Evolutionary conservation across 257 asterid species (phyloP).

Genomic region (Capsicum rhomboideum): DNA sequence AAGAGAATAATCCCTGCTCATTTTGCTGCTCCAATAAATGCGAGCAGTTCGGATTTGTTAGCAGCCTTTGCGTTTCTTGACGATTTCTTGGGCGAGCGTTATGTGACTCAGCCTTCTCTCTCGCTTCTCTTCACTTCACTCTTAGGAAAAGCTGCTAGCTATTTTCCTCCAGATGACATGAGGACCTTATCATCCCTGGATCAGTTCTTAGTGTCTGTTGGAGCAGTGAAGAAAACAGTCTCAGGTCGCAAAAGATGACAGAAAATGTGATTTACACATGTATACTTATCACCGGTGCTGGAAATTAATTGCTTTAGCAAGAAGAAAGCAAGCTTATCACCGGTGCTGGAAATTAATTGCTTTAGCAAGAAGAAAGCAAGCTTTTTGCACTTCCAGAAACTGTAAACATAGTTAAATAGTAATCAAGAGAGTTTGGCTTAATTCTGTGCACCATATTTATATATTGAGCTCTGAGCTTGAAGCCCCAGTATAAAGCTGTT

Average conservation of each 20-base stretch:
- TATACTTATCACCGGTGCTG: not conserved
- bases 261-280: not conserved
- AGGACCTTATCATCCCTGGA: slow-evolving; percentile 90
- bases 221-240: slow-evolving; percentile 91
- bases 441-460: not conserved
- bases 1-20: slow-evolving; percentile 95
- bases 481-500: not conserved
- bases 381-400: not conserved
- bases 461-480: not conserved
- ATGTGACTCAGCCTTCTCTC: slow-evolving; percentile 62
- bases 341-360: not conserved
- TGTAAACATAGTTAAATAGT: not conserved
- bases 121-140: slow-evolving; percentile 66
- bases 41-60: slow-evolving; percentile 70
- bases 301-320: not conserved
- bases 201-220: slow-evolving; percentile 79
- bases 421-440: not conserved
- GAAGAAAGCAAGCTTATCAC: not conserved
- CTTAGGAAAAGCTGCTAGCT: slow-evolving; percentile 83
- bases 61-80: slow-evolving; percentile 91
- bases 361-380: not conserved
- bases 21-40: slow-evolving; percentile 81
- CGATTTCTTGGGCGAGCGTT: slow-evolving; percentile 71
- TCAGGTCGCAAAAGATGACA: slow-evolving; percentile 66
- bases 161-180: slow-evolving; percentile 96